These are phyloP conservation scores for Quercus lobata DNA, from an alignment of 331 rosid species.

Conservation along the genomic window DNA sequence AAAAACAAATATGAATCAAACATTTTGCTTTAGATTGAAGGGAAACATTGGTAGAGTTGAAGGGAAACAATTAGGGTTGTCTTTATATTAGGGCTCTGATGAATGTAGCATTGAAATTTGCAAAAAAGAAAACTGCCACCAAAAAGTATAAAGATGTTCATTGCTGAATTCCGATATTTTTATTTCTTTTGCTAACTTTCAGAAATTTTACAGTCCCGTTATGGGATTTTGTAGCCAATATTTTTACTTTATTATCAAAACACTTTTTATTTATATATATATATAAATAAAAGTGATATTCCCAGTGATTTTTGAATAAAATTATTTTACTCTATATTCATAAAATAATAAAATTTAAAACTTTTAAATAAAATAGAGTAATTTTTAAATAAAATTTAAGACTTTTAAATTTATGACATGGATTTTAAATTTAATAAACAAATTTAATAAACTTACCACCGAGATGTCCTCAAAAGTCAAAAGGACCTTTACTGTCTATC, in stretches of 20 bases:
- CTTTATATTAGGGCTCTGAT: neutral
- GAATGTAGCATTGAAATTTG: neutral
- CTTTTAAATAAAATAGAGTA: no score
- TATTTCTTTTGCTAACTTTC: neutral
- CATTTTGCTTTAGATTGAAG: constrained; percentile 5
- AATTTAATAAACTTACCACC: accelerated
- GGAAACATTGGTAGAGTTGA: neutral
- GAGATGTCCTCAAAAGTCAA: no score
- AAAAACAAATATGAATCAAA: neutral
- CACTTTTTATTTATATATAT: no score
- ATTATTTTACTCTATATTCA: no score
- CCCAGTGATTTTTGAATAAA: no score
- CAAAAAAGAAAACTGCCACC: neutral
- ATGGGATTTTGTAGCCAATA: neutral
- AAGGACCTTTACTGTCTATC: neutral
- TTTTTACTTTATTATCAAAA: neutral
- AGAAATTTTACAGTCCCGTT: neutral
- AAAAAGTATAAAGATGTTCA: neutral
- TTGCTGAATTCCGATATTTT: neutral
- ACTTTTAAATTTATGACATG: no score
- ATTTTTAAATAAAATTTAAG: no score
- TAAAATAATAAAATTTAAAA: no score
- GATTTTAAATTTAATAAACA: accelerated
- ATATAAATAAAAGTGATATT: no score
- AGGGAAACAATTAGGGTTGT: neutral